Conservation (phyloP, 2,329 filamentous ascomycete genomes). For the Camillea tinctor region DNA sequence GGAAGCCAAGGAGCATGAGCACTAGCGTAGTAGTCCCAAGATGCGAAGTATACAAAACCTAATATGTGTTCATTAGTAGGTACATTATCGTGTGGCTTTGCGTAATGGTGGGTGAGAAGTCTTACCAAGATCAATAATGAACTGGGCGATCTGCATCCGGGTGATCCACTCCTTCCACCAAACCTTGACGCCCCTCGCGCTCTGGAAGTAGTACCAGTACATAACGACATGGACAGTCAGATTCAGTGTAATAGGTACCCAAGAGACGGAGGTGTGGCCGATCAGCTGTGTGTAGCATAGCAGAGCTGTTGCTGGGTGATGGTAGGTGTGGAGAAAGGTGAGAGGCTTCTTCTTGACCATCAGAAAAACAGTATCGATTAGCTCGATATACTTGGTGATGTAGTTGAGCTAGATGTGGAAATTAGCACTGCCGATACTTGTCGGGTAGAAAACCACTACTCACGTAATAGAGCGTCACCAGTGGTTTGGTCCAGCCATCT, state of each 20-base stretch:
- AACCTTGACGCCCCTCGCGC: constrained; percentile 85
- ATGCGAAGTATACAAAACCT: constrained; percentile 78
- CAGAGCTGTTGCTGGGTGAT: constrained; percentile 91
- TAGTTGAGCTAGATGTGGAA: constrained; percentile 72
- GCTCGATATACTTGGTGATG: constrained; percentile 92
- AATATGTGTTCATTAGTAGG: constrained; percentile 19
- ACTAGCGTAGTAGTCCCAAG: constrained; percentile 74
- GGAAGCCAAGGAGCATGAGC: constrained; percentile 70
- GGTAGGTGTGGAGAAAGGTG: constrained; percentile 97
- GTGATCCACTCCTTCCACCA: constrained; percentile 99
- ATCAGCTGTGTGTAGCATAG: constrained; percentile 96
- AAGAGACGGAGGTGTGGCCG: constrained; percentile 86
- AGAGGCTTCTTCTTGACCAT: constrained; percentile 99
- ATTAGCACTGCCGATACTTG: constrained; percentile 35
- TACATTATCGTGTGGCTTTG: background rate
- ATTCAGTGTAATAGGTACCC: constrained; percentile 90
- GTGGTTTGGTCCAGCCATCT: constrained; percentile 82
- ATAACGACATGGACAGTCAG: constrained; percentile 92
- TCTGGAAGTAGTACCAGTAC: constrained; percentile 99
- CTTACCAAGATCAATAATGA: constrained; percentile 90
- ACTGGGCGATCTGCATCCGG: constrained; percentile 91
- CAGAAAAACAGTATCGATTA: constrained; percentile 91
- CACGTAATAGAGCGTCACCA: constrained; percentile 95
- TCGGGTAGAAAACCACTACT: background rate
- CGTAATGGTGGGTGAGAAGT: too few species aligned